Base-by-base conservation (phyloP, 148 eudicot species). In the Diospyros lotus region DNA sequence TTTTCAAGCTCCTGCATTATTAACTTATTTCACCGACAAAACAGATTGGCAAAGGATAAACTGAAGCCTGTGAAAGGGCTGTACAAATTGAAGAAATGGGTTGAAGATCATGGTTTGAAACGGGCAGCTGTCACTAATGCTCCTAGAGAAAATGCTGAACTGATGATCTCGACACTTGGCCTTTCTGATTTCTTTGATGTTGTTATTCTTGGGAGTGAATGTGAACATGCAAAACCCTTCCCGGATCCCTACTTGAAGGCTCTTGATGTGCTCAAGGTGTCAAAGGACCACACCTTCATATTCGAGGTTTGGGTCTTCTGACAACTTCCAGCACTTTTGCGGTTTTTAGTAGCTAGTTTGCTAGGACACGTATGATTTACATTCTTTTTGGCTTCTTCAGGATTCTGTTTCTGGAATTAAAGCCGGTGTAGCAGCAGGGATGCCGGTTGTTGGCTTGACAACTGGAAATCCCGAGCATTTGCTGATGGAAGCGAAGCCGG, bases 371-470 rank as follows among this genome's bases (percentile, higher is more conserved):
- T 15, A 56, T 13, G 4, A 56, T 56, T 56, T 56, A 15, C 4
- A 6, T 15, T 56, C 15, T 1, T 46, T 17, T 67, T 67, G 17
- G 17, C 41, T 68, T 68, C 9, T 59, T 43, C 66, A 92, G 98
- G 98, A 94, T 80, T 94, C 97, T 48, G 89, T 84, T 51, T 94
- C 98, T 44, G 97, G 98, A 70, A 95, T 90, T 72, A 90, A 79
- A 84, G 98, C 98, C 50, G 98, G 98, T 12, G 94, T 92, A n/a
- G 97, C 92, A 14, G 97, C 98, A 56, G 96, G 96, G 73, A 89
- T 92, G 90, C 98, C 96, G 3, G 97, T 95, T 41, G 82, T 95
- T 58, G 98, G 97, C 43, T 77, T 95, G 74, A 74, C 84, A 43
- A 89, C 91, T 48, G 78, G 98, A 83, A 95, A 90, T 64, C 97